phyloP scores from a whole-genome alignment of 139 green algal species.

The Micractinium sp. region DNA sequence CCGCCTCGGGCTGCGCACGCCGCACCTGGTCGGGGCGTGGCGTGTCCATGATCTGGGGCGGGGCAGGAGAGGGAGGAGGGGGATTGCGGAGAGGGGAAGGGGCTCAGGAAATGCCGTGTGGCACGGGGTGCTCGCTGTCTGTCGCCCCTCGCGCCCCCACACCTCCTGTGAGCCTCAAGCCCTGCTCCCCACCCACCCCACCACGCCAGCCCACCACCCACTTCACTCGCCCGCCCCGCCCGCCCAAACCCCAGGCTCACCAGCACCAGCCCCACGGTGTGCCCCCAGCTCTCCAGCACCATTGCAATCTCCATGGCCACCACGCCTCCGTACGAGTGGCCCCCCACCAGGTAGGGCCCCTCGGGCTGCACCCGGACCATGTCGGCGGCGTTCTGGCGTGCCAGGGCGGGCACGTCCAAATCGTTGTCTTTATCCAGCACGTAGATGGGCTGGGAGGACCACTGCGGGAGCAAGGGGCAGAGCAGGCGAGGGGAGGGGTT shows the following conservation, averaged over 20 bases:
- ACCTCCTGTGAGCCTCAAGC: too few species aligned
- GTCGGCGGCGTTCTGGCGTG: constrained; percentile 73
- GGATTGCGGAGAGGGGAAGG: too few species aligned
- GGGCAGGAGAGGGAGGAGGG: neutral
- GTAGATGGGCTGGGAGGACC: constrained; percentile 87
- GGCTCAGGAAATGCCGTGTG: too few species aligned
- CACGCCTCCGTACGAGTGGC: constrained; percentile 86
- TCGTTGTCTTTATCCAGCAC: constrained; percentile 95
- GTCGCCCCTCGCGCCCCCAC: too few species aligned
- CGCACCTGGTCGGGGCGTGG: constrained; percentile 75
- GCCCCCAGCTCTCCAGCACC: constrained; percentile 81
- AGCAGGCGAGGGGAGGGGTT: neutral
- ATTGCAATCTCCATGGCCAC: constrained; percentile 86
- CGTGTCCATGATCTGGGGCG: constrained; percentile 81
- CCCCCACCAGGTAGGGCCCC: constrained; percentile 86
- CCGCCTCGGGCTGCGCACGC: constrained; percentile 55
- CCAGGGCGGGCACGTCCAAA: constrained; percentile 74
- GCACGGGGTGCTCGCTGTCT: too few species aligned
- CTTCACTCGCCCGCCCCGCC: neutral
- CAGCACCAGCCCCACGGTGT: constrained; percentile 81
- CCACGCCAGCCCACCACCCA: too few species aligned
- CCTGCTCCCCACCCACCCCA: neutral
- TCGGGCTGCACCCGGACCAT: constrained; percentile 81
- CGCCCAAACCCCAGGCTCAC: constrained; percentile 37
- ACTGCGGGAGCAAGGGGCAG: constrained; percentile 31